Evolutionary conservation across 768 basidiomycete species (phyloP), one percentile per base, ranked within the genome.

Genomic region (Tulasnella sp.): DNA sequence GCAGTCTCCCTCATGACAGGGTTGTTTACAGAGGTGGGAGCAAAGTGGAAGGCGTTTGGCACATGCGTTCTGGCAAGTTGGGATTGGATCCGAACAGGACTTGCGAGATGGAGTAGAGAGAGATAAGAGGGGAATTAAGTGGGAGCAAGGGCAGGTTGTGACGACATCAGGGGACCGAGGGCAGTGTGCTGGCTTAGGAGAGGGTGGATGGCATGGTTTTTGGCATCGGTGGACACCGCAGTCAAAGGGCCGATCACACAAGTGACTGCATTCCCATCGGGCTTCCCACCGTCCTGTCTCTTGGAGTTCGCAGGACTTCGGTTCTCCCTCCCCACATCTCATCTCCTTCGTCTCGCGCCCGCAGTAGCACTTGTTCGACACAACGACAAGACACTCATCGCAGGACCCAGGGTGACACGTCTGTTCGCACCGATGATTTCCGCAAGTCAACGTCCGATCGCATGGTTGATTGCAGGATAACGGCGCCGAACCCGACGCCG

Each of bases 381-480:
- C 82, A 41, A 66, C 73, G 10, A 77, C 73, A 0, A 71, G 64
- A 71, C 96, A 98, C 1, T 76, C 74, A 2, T 69, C 73, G 70
- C 96, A 99, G 0, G 74, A 71, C 0, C 88, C 92, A 1, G 78
- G 74, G 67, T 99, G 96, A 66, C 95, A 99, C 0, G 73, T 63
- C 51, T 75, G 72, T 59, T 75, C 64, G 63, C 95, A 99, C 0
- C 60, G 43, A 68, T 98, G 95, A n/a, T 73, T 63, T 1, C 67
- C 68, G 59, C 72, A 73, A 2, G 19, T 44, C 10, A 70, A 58
- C 2, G 58, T 29, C 59, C 67, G 68, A 3, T 66, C 70, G 62
- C 75, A 74, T 1, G 66, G 30, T 51, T 85, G 80, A 0, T 80
- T 81, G 64, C 93, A 93, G 0, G 67, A 70, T n/a, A 93, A 76